Percentiles rank a stretch among this genome's conserved stretches.
phyloP scores from a whole-genome alignment of 2,329 filamentous ascomycete genomes.

The Dactylonectria macrodidyma region DNA sequence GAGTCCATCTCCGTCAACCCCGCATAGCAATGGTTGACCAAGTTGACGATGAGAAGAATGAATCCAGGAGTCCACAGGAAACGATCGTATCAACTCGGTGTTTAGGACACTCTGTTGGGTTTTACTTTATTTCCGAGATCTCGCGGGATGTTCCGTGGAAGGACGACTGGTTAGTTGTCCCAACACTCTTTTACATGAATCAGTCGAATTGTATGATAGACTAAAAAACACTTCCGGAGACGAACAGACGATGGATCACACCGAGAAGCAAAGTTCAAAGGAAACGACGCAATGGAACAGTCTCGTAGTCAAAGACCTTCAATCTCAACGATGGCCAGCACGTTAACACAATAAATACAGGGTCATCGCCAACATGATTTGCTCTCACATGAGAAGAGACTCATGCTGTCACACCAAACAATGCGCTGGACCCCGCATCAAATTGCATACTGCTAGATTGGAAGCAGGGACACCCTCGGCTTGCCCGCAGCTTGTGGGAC shows the following conservation, averaged over 20 bases:
- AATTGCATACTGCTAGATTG: constrained; percentile 4
- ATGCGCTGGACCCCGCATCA: constrained; percentile 14
- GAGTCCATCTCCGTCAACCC: background rate
- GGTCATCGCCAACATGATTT: background rate
- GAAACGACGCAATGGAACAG: background rate
- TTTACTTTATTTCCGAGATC: background rate
- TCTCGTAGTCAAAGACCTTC: background rate
- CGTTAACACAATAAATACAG: background rate
- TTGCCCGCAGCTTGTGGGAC: background rate
- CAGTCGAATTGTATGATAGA: background rate
- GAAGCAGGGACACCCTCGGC: constrained; percentile 20
- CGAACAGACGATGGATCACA: background rate
- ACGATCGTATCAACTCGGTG: background rate
- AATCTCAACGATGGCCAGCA: background rate
- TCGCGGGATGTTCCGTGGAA: background rate
- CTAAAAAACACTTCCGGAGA: background rate
- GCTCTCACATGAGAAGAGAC: background rate
- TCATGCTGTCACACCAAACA: background rate
- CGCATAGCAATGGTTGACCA: background rate
- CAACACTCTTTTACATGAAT: background rate
- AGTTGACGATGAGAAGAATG: background rate
- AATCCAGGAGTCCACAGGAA: background rate
- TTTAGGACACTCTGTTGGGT: background rate
- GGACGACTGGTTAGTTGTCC: background rate
- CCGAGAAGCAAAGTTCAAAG: background rate